A percentile compares a stretch with the other conserved stretches of the same genome.
phyloP scores from a whole-genome alignment of 2,329 filamentous ascomycete genomes.

The Fusarium tjaetaba region DNA sequence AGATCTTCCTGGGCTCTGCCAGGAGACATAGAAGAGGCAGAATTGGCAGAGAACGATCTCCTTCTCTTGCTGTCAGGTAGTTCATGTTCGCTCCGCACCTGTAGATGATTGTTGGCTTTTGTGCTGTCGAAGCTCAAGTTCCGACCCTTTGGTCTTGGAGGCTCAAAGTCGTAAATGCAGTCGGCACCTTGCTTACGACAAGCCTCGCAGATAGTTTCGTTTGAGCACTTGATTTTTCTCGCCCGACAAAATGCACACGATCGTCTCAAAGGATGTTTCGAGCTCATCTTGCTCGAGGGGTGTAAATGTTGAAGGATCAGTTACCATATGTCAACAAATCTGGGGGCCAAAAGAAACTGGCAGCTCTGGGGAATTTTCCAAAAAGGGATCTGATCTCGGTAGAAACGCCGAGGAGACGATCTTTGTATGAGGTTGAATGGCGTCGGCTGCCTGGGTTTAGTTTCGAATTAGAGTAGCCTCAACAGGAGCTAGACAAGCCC shows the following conservation, averaged over 20 bases:
- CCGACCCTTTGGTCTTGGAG: conserved; percentile 44
- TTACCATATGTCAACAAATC: conserved; percentile 10
- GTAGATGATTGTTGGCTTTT: conserved; percentile 22
- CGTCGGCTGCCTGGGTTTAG: conserved; percentile 26
- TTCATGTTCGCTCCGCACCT: conserved; percentile 23
- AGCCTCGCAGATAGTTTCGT: conserved; percentile 51
- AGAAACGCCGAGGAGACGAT: conserved; percentile 4
- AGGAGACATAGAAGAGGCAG: conserved; percentile 39
- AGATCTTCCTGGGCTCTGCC: conserved; percentile 37
- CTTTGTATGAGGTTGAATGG: conserved; percentile 29
- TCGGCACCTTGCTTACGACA: conserved; percentile 50
- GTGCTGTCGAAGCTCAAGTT: conserved; percentile 43
- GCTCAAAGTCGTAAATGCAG: conserved; percentile 53
- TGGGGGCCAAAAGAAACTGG: conserved; percentile 1
- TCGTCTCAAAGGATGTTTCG: conserved; percentile 48
- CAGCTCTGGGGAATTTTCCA: neutral
- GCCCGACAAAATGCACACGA: conserved; percentile 52
- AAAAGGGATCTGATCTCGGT: neutral
- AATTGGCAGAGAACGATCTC: conserved; percentile 41
- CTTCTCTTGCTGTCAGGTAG: conserved; percentile 35
- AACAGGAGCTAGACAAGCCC: conserved; percentile 11
- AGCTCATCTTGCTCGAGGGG: conserved; percentile 38
- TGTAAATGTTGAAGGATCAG: neutral
- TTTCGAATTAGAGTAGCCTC: conserved; percentile 29
- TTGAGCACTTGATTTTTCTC: conserved; percentile 52